Evolutionary conservation across 805 yeast species (phyloP).

Genomic region (Candida xiaguanensis): DNA sequence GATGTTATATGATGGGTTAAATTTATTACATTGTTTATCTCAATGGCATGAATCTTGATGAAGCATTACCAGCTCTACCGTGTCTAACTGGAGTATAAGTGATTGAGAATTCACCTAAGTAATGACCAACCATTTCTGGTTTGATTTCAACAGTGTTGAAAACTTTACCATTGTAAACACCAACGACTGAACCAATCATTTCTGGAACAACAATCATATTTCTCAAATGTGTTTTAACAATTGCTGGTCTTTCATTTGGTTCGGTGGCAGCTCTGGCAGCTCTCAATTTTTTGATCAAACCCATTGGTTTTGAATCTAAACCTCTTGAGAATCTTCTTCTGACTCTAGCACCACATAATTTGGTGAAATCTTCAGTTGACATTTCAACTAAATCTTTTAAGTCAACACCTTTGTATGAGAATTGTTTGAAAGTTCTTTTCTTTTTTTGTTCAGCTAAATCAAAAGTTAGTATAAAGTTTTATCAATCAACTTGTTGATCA

Average conservation of each 20-base stretch:
- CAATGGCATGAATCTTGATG: constrained; percentile 72
- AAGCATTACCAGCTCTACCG: constrained; percentile 94
- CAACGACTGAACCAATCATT: constrained; percentile 98
- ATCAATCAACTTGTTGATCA: not conserved
- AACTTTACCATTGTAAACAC: constrained; percentile 99
- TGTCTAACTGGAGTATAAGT: constrained; percentile 99
- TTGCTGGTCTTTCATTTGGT: constrained; percentile 94
- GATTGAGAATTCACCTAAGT: constrained; percentile 99
- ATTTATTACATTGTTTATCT: constrained; percentile 24
- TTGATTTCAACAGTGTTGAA: constrained; percentile 98
- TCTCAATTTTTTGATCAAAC: constrained; percentile 95
- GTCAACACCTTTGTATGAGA: constrained; percentile 99
- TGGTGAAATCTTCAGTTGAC: constrained; percentile 94
- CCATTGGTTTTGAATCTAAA: constrained; percentile 90
- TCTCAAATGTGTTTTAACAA: constrained; percentile 99
- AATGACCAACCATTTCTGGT: constrained; percentile 99
- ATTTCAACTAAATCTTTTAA: constrained; percentile 89
- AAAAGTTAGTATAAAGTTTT: constrained; percentile 9
- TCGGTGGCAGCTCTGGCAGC: constrained; percentile 90
- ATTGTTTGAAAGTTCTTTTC: constrained; percentile 93
- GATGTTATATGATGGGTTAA: not conserved
- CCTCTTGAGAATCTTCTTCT: constrained; percentile 99
- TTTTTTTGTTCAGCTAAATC: constrained; percentile 40
- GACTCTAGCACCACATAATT: constrained; percentile 96
- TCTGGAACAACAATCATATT: constrained; percentile 98